Conservation (phyloP, 2,329 filamentous ascomycete species). For the Pestalotiopsis sp. region DNA sequence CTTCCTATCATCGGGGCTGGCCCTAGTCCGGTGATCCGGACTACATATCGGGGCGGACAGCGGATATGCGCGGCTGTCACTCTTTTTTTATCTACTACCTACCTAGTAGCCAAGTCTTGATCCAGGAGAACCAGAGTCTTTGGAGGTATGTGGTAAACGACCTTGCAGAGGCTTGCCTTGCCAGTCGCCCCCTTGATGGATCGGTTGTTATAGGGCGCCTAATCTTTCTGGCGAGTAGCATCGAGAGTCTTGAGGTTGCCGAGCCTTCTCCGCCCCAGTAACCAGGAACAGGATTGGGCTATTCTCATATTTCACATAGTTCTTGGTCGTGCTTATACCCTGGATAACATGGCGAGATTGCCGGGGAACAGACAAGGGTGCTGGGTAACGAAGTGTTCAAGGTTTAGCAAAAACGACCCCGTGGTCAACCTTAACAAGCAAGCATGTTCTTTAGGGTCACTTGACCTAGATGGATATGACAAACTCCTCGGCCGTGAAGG, state of each 20-base stretch:
- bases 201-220: neutral
- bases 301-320: neutral
- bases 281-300: neutral
- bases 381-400: neutral
- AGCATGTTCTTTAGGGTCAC: neutral
- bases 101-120: neutral
- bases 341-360: neutral
- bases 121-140: neutral
- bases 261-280: neutral
- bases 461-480: neutral
- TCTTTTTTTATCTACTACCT: neutral
- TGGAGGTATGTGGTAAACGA: neutral
- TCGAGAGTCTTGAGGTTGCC: neutral
- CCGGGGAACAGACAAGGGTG: neutral
- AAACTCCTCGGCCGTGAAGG: neutral
- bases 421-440: neutral
- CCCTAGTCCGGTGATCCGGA: neutral
- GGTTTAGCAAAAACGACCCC: conserved; percentile 1
- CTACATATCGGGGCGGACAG: neutral
- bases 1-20: conserved; percentile 1
- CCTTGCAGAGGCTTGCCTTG: neutral
- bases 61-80: neutral
- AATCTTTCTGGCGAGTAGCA: neutral
- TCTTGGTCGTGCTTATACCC: neutral
- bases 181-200: neutral